These are phyloP conservation scores for Suhomyces bolitotheri DNA, from an alignment of 1,139 yeast species.

Conservation along the genomic window DNA sequence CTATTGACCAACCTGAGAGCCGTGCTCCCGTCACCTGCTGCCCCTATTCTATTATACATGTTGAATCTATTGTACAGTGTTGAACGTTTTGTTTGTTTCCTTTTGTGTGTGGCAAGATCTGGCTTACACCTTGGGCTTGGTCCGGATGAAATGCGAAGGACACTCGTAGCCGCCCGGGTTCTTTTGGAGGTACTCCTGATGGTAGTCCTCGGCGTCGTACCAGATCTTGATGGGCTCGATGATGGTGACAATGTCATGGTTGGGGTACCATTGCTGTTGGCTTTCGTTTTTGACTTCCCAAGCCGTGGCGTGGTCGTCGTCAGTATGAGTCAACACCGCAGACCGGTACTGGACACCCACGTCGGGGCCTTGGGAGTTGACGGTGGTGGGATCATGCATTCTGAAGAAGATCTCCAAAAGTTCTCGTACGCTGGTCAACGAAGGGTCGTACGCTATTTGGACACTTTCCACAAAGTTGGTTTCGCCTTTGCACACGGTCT, in stretches of 20 bases:
- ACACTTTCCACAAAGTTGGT: slow-evolving; percentile 78
- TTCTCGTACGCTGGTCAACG: slow-evolving; percentile 54
- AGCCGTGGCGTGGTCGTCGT: slow-evolving; percentile 39
- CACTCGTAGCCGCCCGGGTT: slow-evolving; percentile 89
- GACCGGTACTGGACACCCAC: slow-evolving; percentile 83
- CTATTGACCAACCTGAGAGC: no score
- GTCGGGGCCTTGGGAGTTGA: slow-evolving; percentile 77
- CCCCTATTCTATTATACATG: slow-evolving; percentile 15
- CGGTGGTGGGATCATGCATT: slow-evolving; percentile 80
- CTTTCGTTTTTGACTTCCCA: slow-evolving; percentile 29
- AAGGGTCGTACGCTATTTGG: slow-evolving; percentile 81
- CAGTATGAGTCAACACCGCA: slow-evolving; percentile 63
- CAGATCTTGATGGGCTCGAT: slow-evolving; percentile 69
- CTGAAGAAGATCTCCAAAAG: slow-evolving; percentile 82
- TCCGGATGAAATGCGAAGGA: slow-evolving; percentile 67
- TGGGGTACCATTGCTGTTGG: slow-evolving; percentile 47
- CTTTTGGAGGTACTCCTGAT: slow-evolving; percentile 74
- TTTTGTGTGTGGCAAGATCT: slow-evolving; percentile 2
- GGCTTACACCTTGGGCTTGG: slow-evolving; percentile 24
- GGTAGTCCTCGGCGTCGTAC: slow-evolving; percentile 94
- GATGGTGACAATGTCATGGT: slow-evolving; percentile 54
- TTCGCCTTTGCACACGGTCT: slow-evolving; percentile 70
- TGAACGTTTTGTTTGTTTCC: slow-evolving; percentile 6
- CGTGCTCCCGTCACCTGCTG: background rate
- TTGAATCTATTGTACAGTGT: slow-evolving; percentile 13